Percentiles rank a stretch among this genome's conserved stretches.
Conservation (phyloP, 805 yeast genomes). For the Nakazawaea ernobii region DNA sequence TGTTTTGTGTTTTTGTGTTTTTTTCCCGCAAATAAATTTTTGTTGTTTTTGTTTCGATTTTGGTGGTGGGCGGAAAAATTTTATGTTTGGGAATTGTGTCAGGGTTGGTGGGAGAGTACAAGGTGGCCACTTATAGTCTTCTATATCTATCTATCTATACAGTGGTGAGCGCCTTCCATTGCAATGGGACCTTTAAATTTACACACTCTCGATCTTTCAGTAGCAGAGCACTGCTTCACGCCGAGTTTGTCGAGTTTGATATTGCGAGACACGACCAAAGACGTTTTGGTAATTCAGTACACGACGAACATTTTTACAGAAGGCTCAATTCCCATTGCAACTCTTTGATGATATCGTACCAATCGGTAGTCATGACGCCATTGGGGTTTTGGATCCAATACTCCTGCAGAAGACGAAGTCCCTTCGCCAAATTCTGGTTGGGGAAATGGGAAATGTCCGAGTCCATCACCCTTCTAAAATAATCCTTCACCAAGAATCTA, state of each 20-base stretch:
- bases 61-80: background rate
- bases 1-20: background rate
- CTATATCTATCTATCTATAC: no score
- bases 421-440: background rate
- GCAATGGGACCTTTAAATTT: no score
- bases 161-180: no score
- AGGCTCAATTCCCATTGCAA: constrained; percentile 7
- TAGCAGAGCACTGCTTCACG: no score
- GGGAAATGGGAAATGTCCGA: background rate
- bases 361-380: background rate
- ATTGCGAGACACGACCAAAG: no score
- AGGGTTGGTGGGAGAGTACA: no score
- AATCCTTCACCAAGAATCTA: background rate
- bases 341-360: constrained; percentile 3
- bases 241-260: no score
- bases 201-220: no score
- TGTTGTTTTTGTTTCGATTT: background rate
- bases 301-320: background rate
- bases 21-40: no score
- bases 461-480: background rate
- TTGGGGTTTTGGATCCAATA: constrained; percentile 7
- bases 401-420: background rate
- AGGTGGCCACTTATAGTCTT: no score
- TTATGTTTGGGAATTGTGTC: no score
- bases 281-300: background rate